Conservation (phyloP, 306 rosid genomes). For the Vigna hirtella region DNA sequence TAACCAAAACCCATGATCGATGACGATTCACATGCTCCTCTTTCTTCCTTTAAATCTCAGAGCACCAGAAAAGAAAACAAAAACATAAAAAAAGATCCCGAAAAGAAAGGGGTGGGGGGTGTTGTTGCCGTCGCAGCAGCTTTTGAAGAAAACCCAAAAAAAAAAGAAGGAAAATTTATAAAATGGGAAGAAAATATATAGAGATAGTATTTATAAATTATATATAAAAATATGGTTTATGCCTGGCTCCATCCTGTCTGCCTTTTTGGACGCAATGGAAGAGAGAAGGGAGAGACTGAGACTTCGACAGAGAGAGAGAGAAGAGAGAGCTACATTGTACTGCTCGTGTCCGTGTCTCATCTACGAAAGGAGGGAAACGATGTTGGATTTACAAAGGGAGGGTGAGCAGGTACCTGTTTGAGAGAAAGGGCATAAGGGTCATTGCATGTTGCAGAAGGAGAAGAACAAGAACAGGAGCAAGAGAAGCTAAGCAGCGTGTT, state of each 20-base stretch:
- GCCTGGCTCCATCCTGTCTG: conserved; percentile 90
- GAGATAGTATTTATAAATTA: conserved; percentile 5
- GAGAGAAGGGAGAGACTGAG: conserved; percentile 60
- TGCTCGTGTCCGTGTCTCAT: conserved; percentile 45
- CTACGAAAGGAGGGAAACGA: conserved; percentile 61
- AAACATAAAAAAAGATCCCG: conserved; percentile 4
- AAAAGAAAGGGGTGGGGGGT: not conserved
- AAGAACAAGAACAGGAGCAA: not conserved
- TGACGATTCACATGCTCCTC: conserved; percentile 46
- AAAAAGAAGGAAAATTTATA: conserved; percentile 36
- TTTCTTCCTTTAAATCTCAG: conserved; percentile 48
- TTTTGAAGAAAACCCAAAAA: conserved; percentile 42
- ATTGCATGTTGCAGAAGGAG: conserved; percentile 41
- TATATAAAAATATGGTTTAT: conserved; percentile 36
- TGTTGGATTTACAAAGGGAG: conserved; percentile 63
- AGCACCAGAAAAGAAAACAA: not conserved
- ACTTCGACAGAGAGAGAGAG: conserved; percentile 43
- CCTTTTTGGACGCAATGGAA: conserved; percentile 67
- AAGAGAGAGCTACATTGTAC: conserved; percentile 70
- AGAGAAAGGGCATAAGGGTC: conserved; percentile 56
- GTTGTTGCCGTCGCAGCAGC: conserved; percentile 45
- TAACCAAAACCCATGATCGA: conserved; percentile 41
- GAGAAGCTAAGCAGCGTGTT: conserved; percentile 24
- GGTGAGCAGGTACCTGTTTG: conserved; percentile 55
- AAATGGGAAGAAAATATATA: conserved; percentile 30